Evolutionary conservation across 163 green algal genomes (phyloP), one percentile per base, ranked within the genome.

Genomic region (Scenedesmus sp.): DNA sequence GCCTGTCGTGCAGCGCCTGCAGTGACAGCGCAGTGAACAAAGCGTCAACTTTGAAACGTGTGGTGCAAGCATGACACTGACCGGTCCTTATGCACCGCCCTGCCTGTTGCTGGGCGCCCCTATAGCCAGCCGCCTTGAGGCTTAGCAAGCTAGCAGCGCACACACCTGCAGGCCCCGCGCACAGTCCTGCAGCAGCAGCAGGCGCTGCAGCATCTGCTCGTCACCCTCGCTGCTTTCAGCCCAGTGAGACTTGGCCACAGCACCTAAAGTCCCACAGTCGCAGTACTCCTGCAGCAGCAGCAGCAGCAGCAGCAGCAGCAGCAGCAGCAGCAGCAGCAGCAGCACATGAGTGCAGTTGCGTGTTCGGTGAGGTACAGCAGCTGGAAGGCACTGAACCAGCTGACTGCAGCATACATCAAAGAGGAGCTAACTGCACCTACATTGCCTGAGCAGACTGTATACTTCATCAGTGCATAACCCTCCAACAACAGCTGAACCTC

Each of bases 181-280:
- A n/a, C 46, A 64, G 46, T 83, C 85, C 26, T 84, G 85, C 64
- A 90, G 66, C 85, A 90, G 66, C 64, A 84, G 64, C 66, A 90
- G 66, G 12, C 85, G 85, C 46, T 55, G 20, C 64, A 84, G 52
- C 85, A 90, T 90, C 52, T 86, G 79, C 46, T 10, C 46, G 15
- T 86, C 79, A 9, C 26, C 84, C 84, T 88, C 84, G 20, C 56
- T 12, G 54, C 67, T 4, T 12, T 73, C 82, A 74, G 15, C 20
- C 34, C 82, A 55, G 54, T 59, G 13, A 6, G 0, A 4, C n/a
- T 52, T 60, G 16, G 56, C 62, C 56, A 60, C 62, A 60, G 15
- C 15, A 23, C 55, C 55, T 8, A 87, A 55, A 2, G 82, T 87
- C 4, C 82, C 82, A 23, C 18, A 87, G 20, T 87, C 82, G 20